These are phyloP conservation scores for Trametes cubensis DNA, from an alignment of 768 basidiomycete species.

Conservation along the genomic window DNA sequence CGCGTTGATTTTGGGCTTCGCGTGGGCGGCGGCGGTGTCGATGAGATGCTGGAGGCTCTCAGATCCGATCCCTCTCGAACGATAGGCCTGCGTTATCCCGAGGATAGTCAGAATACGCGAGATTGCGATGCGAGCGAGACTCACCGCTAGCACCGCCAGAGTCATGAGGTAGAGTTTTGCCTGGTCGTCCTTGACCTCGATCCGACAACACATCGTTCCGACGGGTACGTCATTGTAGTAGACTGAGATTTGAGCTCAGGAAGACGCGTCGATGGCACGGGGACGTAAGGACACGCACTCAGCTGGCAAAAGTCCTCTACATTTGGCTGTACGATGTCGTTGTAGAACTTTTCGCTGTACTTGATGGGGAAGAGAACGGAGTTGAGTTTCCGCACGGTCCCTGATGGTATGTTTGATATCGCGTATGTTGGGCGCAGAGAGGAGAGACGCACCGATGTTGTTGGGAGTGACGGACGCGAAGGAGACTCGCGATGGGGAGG, in stretches of 20 bases:
- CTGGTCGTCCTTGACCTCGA: constrained; percentile 67
- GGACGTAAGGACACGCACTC: constrained; percentile 51
- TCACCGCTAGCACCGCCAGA: constrained; percentile 86
- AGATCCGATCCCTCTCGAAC: constrained; percentile 76
- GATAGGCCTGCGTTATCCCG: constrained; percentile 66
- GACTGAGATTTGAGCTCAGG: constrained; percentile 47
- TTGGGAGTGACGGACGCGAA: constrained; percentile 78
- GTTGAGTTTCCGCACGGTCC: constrained; percentile 60
- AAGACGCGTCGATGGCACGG: background rate
- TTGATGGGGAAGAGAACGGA: constrained; percentile 87
- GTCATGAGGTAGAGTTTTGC: constrained; percentile 83
- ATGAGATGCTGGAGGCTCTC: constrained; percentile 70
- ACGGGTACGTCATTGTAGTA: constrained; percentile 94
- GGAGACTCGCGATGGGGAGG: constrained; percentile 51
- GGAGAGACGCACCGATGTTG: constrained; percentile 66
- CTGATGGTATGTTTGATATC: constrained; percentile 54
- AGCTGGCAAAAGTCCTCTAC: constrained; percentile 88
- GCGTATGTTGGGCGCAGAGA: constrained; percentile 30
- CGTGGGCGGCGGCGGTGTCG: constrained; percentile 57
- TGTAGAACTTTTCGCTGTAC: constrained; percentile 88
- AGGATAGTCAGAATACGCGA: constrained; percentile 12
- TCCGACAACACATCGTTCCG: constrained; percentile 83
- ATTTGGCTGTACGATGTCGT: constrained; percentile 73
- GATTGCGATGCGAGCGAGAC: constrained; percentile 30
- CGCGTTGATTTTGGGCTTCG: constrained; percentile 63